Conservation (phyloP, 2,329 filamentous ascomycete genomes). For the Fusarium equiseti region DNA sequence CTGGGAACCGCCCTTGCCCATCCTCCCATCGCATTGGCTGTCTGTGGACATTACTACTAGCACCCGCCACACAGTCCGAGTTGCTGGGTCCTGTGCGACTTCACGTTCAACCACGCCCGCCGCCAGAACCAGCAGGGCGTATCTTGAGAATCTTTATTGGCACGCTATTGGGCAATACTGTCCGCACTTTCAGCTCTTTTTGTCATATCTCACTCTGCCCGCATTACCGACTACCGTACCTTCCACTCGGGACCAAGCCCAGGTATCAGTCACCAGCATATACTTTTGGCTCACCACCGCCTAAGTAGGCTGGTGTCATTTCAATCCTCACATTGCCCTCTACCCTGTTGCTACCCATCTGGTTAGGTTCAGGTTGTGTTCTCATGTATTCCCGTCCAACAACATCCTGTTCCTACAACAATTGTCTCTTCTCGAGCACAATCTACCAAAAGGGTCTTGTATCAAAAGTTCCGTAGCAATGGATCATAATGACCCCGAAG, state of each 20-base stretch:
- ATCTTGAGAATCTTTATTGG: conserved; percentile 13
- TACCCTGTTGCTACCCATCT: conserved; percentile 17
- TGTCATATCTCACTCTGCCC: conserved; percentile 24
- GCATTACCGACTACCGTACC: conserved; percentile 31
- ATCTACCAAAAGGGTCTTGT: conserved; percentile 9
- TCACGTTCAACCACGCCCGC: conserved; percentile 28
- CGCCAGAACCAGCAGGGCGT: conserved; percentile 16
- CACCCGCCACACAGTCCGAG: conserved; percentile 42
- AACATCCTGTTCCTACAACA: conserved; percentile 12
- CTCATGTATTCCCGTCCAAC: conserved; percentile 40
- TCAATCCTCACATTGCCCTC: conserved; percentile 4
- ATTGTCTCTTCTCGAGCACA: conserved; percentile 24
- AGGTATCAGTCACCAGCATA: conserved; percentile 39
- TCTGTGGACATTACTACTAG: conserved; percentile 21
- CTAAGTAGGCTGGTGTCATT: neutral
- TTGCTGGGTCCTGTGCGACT: conserved; percentile 24
- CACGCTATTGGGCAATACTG: neutral
- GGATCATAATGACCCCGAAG: conserved; percentile 44
- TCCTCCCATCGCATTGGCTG: conserved; percentile 34
- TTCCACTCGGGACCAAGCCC: conserved; percentile 38
- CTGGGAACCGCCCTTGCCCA: conserved; percentile 42
- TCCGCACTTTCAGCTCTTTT: conserved; percentile 2
- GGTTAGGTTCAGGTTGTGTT: conserved; percentile 1
- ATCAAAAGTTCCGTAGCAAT: conserved; percentile 33
- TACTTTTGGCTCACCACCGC: conserved; percentile 32